Evolutionary conservation across 2,329 filamentous ascomycete species (phyloP), one percentile per base, ranked within the genome.

Genomic region (Seiridium cupressi): DNA sequence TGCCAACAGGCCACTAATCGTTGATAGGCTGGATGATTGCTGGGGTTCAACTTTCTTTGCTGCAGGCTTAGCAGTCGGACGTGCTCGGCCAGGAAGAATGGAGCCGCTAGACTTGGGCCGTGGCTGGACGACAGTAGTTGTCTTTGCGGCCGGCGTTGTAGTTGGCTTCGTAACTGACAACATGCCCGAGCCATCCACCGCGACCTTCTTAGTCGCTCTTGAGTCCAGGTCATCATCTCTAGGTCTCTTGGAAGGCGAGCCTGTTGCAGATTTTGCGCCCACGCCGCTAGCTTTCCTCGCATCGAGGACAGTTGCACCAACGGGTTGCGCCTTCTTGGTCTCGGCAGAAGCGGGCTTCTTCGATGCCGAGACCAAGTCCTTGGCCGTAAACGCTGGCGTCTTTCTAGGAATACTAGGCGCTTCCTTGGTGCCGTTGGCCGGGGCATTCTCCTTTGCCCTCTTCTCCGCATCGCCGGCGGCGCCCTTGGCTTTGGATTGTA

Each of bases 1-100:
- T 2, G 82, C 81, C 26, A 87, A 76, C 13, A 87, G 72, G 5
- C 82, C 82, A 10, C 83, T 80, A 59, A 87, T 83, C 42, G 78
- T 80, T 1, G 82, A 84, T 44, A 77, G 66, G 3, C 73, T 72
- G 46, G 75, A 72, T 2, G 77, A 72, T 38, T 68, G 68, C 31
- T 76, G 66, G 1, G 70, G 32, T 7, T 68, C 74, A 11, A 69
- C 64, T 59, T 76, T 77, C 61, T 80, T 84, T 1, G 72, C 56
- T 1, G 68, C 64, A 0, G 78, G 70, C 63, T 84, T 85, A 3
- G 73, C 63, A 10, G 75, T 65, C 0, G 77, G 72, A 35, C 83
- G 77, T 1, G 76, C 67, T 51, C 84, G 85, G 26, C 79, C 82
- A 13, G 83, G 79, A 5, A 86, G 69, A 64, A 69, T 61, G 60